Evolutionary conservation across 768 basidiomycete genomes (phyloP), one percentile per base, ranked within the genome.

Genomic region (Kwoniella sp.): DNA sequence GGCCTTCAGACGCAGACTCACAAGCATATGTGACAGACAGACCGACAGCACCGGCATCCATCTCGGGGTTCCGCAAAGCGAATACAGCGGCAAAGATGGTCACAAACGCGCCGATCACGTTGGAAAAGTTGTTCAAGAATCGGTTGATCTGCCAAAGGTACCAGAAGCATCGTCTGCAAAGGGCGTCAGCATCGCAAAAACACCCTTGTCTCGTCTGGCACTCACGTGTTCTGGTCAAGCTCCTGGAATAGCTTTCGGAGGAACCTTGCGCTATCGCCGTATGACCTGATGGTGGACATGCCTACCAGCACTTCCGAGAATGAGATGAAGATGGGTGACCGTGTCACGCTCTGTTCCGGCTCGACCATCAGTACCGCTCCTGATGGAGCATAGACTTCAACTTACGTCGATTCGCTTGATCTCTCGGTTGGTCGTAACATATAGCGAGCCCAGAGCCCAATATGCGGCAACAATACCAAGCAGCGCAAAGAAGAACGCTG

Each of bases 321-420:
- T 23, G 66, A 53, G 32, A 72, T 67, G 54, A 76, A 74, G 39
- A 78, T 73, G 2, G 77, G 77, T 15, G 71, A 73, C 28, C 69
- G 63, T 0, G 73, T 71, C 11, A 73, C 68, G 20, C 65, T 66
- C 57, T 75, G 28, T n/a, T 23, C 9, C 7, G n/a, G 8, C 23
- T 3, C 25, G 20, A 22, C 19, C 19, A 7, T 6, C 40, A 42
- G 25, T 3, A 5, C 25, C 15, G 23, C 40, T 7, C 20, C 9
- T 36, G 11, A 14, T n/a, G 27, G 6, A 19, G 19, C 8, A 50
- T 31, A 41, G 11, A 29, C 15, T 33, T 3, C 26, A 44, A 65
- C 73, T 55, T 36, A 74, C 66, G 39, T 75, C 77, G 48, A 75
- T 68, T 8, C 77, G 66, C 60, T 77, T 78, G 43, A 78, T 73